Percentiles rank a stretch among this genome's conserved stretches.
phyloP scores from a whole-genome alignment of 257 asterid species.

The Euphrasia confusa region DNA sequence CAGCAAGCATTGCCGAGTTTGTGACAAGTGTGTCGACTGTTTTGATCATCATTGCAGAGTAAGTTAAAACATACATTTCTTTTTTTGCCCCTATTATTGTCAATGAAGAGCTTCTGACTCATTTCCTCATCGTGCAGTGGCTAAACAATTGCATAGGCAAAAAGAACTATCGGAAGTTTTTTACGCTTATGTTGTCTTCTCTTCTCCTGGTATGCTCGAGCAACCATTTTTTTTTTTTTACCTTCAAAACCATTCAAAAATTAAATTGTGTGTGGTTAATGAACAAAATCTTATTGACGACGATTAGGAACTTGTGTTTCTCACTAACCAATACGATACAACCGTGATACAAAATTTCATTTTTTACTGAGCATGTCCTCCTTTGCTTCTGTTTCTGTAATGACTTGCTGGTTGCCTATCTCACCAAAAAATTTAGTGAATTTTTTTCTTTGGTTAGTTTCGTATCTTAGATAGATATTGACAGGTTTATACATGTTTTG shows the following conservation, averaged over 20 bases:
- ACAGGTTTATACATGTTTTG: slow-evolving; percentile 30
- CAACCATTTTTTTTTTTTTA: slow-evolving; percentile 24
- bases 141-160: slow-evolving; percentile 97
- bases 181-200: slow-evolving; percentile 87
- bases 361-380: too few species aligned
- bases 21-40: slow-evolving; percentile 92
- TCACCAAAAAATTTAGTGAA: too few species aligned
- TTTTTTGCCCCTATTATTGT: slow-evolving; percentile 1
- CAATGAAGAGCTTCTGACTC: slow-evolving; percentile 13
- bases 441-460: slow-evolving; percentile 28
- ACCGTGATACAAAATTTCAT: too few species aligned
- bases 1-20: slow-evolving; percentile 98
- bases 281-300: background rate
- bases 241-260: background rate
- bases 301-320: too few species aligned
- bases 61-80: slow-evolving; percentile 18
- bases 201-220: slow-evolving; percentile 73
- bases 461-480: slow-evolving; percentile 34
- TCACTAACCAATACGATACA: too few species aligned
- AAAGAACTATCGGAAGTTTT: slow-evolving; percentile 87
- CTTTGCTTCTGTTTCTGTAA: too few species aligned
- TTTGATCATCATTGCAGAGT: slow-evolving; percentile 99
- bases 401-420: too few species aligned
- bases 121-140: slow-evolving; percentile 60
- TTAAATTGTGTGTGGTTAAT: too few species aligned